These are phyloP conservation scores for Spathaspora hagerdaliae DNA, from an alignment of 805 yeast genomes.

Conservation along the genomic window DNA sequence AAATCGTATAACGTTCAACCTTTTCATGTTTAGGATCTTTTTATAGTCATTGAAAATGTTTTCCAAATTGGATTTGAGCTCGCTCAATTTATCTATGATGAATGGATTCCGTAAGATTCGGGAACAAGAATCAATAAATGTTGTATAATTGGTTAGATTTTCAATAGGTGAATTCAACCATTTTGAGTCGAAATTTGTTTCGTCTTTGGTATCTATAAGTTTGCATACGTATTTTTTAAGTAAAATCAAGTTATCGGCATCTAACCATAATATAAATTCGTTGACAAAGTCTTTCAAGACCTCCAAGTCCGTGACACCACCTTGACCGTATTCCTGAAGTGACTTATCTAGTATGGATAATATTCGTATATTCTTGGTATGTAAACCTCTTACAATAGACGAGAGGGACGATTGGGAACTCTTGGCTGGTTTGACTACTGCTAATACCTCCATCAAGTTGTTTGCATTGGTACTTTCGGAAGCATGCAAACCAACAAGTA, in stretches of 20 bases:
- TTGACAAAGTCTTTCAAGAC: conserved; percentile 33
- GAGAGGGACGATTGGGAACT: conserved; percentile 19
- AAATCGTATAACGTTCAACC: conserved; percentile 31
- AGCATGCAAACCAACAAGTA: conserved; percentile 3
- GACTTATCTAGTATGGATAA: conserved; percentile 15
- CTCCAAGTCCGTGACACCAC: conserved; percentile 19
- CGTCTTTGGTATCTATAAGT: conserved; percentile 5
- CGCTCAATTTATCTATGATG: conserved; percentile 26
- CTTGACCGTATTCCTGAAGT: conserved; percentile 11
- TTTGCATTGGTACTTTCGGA: conserved; percentile 16
- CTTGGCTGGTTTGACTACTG: conserved; percentile 27
- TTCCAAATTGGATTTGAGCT: conserved; percentile 11
- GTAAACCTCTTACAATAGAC: conserved; percentile 35
- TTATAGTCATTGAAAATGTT: conserved; percentile 14
- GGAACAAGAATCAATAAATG: conserved; percentile 21
- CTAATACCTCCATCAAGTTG: conserved; percentile 32
- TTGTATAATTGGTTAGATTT: conserved; percentile 25
- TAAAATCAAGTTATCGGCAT: conserved; percentile 27
- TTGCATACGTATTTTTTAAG: conserved; percentile 25
- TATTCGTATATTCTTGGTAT: conserved; percentile 33
- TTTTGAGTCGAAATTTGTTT: conserved; percentile 11
- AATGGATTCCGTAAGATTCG: conserved; percentile 34
- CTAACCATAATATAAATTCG: conserved; percentile 38
- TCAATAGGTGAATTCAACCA: conserved; percentile 19
- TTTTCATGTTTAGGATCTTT: conserved; percentile 10